A percentile compares a stretch with the other conserved stretches of the same genome.
Conservation (phyloP, 2,329 filamentous ascomycete genomes). For the Curvularia sp. region DNA sequence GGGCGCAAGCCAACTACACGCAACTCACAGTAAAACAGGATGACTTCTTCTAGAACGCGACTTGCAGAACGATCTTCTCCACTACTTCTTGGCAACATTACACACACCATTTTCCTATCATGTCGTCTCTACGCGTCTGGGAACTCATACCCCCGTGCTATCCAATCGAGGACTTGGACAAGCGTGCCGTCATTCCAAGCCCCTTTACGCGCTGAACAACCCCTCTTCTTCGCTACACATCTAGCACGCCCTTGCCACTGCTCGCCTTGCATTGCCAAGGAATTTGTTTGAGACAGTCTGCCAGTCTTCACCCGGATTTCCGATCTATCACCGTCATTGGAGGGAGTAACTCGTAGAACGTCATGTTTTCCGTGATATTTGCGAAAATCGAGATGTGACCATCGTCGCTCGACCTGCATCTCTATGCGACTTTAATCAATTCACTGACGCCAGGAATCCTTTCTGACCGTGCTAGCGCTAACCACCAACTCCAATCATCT, state of each 20-base stretch:
- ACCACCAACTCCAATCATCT: neutral
- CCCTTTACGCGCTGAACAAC: neutral
- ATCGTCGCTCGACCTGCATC: neutral
- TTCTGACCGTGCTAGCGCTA: neutral
- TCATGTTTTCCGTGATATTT: constrained; percentile 3
- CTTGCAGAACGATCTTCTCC: neutral
- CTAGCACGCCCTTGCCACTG: neutral
- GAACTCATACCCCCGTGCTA: neutral
- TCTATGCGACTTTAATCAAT: neutral
- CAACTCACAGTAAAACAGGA: neutral
- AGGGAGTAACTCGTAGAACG: constrained; percentile 8
- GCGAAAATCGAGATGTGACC: constrained; percentile 3
- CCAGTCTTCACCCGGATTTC: constrained; percentile 1
- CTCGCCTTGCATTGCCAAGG: neutral
- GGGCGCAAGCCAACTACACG: constrained; percentile 3
- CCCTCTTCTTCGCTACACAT: constrained; percentile 4
- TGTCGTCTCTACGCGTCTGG: neutral
- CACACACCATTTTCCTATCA: neutral
- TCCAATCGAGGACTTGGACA: neutral
- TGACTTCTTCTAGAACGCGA: no score
- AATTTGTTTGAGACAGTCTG: neutral
- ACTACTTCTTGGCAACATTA: neutral
- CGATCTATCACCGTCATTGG: constrained; percentile 12
- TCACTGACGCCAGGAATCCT: neutral
- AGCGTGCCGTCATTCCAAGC: neutral